These are phyloP conservation scores for Sporisorium graminicola DNA, from an alignment of 1,284 basidiomycete genomes.

Conservation along the genomic window DNA sequence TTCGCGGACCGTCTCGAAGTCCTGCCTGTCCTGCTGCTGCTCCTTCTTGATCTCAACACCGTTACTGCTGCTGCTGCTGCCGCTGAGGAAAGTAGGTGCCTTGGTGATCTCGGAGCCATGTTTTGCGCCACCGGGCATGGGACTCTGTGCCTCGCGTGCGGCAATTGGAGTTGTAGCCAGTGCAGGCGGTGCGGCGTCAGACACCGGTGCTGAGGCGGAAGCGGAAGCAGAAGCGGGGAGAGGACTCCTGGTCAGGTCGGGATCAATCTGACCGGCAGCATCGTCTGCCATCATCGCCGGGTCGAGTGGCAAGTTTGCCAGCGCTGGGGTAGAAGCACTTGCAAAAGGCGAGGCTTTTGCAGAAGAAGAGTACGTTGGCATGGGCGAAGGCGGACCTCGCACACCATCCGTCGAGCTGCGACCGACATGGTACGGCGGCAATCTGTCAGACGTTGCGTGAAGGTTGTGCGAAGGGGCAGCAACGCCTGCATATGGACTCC, in stretches of 20 bases:
- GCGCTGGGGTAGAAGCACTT: not conserved
- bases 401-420: constrained; percentile 8
- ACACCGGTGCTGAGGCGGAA: not conserved
- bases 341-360: constrained; percentile 13
- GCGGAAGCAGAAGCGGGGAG: not conserved
- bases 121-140: not conserved
- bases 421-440: constrained; percentile 12
- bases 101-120: not conserved
- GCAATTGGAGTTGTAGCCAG: not conserved
- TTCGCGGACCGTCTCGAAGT: constrained; percentile 32
- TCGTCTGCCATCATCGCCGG: constrained; percentile 48
- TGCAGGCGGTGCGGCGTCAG: not conserved
- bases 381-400: constrained; percentile 14
- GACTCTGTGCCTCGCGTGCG: constrained; percentile 1
- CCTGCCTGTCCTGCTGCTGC: constrained; percentile 15
- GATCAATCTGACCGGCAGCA: constrained; percentile 25
- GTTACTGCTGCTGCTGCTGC: not conserved
- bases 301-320: constrained; percentile 25
- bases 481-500: constrained; percentile 20
- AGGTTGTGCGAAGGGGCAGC: constrained; percentile 20
- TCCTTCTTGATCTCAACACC: constrained; percentile 20
- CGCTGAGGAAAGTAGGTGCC: not conserved
- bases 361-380: constrained; percentile 27
- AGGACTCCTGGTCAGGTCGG: constrained; percentile 11
- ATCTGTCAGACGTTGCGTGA: constrained; percentile 10